Percentiles rank a stretch among this genome's conserved stretches.
Evolutionary conservation across 2,329 filamentous ascomycete genomes (phyloP).

Genomic region (Claviceps sp.): DNA sequence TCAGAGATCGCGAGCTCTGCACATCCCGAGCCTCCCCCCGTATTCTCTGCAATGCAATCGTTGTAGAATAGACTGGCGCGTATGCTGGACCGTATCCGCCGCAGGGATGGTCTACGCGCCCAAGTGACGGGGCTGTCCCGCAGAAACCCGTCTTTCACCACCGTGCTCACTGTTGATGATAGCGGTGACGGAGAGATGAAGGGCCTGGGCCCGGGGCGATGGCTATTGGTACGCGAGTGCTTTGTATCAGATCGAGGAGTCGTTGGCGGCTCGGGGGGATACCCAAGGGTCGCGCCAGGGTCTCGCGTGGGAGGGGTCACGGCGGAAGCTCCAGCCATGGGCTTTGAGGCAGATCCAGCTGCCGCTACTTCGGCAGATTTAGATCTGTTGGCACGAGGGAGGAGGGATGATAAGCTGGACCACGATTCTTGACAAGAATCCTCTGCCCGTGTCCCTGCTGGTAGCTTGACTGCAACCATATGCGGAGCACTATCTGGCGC

Average conservation of each 20-base stretch:
- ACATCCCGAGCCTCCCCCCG: slow-evolving; percentile 10
- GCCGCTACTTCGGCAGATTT: slow-evolving; percentile 24
- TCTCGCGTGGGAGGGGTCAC: slow-evolving; percentile 21
- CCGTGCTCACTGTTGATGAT: slow-evolving; percentile 44
- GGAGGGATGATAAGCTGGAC: slow-evolving; percentile 16
- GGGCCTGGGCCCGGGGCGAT: slow-evolving; percentile 25
- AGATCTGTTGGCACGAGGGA: slow-evolving; percentile 23
- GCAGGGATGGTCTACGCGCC: slow-evolving; percentile 29
- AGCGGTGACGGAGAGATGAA: slow-evolving; percentile 48
- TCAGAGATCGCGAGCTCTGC: slow-evolving; percentile 14
- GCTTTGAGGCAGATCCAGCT: slow-evolving; percentile 12
- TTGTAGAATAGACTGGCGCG: slow-evolving; percentile 42
- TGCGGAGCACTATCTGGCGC: slow-evolving; percentile 18
- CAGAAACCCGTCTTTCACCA: slow-evolving; percentile 42
- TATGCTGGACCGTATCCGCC: slow-evolving; percentile 35
- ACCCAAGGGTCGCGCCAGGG: slow-evolving; percentile 9
- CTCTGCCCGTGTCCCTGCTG: slow-evolving; percentile 23
- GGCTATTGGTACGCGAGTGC: slow-evolving; percentile 16
- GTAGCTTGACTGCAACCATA: slow-evolving; percentile 21
- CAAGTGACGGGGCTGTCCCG: slow-evolving; percentile 28
- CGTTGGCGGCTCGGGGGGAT: slow-evolving; percentile 14
- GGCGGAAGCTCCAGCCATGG: slow-evolving; percentile 16
- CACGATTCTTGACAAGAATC: slow-evolving; percentile 30
- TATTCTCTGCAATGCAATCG: slow-evolving; percentile 24
- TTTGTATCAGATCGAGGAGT: slow-evolving; percentile 17